Evolutionary conservation across 2,329 filamentous ascomycete genomes (phyloP).

Genomic region (Lanzia echinophila): DNA sequence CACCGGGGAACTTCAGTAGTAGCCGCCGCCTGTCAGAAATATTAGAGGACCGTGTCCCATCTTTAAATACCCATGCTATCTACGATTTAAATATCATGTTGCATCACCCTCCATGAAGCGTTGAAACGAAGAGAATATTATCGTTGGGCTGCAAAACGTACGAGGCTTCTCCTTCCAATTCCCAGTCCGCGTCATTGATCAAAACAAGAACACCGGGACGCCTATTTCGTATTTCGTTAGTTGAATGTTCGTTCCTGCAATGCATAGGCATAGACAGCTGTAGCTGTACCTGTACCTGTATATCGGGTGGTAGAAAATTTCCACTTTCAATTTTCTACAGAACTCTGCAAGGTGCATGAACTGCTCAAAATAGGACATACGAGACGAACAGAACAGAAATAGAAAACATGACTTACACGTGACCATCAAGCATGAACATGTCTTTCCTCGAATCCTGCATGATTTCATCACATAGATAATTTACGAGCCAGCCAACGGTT

Average conservation of each 20-base stretch:
- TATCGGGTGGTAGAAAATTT: too few species aligned
- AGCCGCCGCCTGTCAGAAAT: too few species aligned
- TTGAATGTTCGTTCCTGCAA: not conserved
- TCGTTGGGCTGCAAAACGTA: constrained; percentile 79
- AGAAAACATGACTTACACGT: constrained; percentile 59
- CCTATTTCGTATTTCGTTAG: constrained; percentile 41
- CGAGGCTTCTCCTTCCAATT: constrained; percentile 87
- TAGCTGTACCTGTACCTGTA: not conserved
- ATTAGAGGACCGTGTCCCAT: too few species aligned
- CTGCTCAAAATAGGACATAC: constrained; percentile 4
- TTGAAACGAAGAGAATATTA: constrained; percentile 93
- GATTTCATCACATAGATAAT: constrained; percentile 68
- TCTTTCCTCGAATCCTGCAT: constrained; percentile 86
- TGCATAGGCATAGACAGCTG: not conserved
- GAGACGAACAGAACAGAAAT: constrained; percentile 14
- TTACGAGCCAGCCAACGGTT: constrained; percentile 70
- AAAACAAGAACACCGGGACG: constrained; percentile 92
- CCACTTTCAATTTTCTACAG: too few species aligned
- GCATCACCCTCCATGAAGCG: constrained; percentile 78
- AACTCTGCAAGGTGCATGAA: not conserved
- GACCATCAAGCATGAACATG: constrained; percentile 78
- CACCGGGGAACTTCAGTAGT: too few species aligned
- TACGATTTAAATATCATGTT: not conserved
- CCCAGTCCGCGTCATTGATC: constrained; percentile 98
- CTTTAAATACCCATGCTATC: too few species aligned